These are phyloP conservation scores for Trametes punicea DNA, from an alignment of 768 basidiomycete species.

Conservation along the genomic window DNA sequence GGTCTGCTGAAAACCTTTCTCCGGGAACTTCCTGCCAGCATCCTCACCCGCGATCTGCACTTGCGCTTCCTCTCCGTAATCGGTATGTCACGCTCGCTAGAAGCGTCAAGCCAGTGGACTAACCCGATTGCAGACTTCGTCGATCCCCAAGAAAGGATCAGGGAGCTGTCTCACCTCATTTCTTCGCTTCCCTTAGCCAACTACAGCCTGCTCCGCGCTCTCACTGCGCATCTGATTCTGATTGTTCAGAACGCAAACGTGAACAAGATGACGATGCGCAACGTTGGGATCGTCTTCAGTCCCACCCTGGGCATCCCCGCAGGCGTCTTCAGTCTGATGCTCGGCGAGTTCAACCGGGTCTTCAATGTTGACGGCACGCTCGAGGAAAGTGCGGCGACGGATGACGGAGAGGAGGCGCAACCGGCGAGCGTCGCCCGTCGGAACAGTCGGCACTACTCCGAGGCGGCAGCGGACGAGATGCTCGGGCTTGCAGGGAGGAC, in stretches of 20 bases:
- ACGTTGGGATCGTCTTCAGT: slow-evolving; percentile 98
- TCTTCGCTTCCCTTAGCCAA: slow-evolving; percentile 86
- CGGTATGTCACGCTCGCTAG: slow-evolving; percentile 49
- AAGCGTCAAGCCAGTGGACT: slow-evolving; percentile 7
- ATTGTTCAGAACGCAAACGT: slow-evolving; percentile 86
- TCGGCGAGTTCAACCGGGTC: slow-evolving; percentile 89
- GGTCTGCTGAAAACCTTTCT: slow-evolving; percentile 92
- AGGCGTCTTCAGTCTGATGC: slow-evolving; percentile 91
- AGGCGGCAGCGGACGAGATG: slow-evolving; percentile 77
- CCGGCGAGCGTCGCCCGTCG: slow-evolving; percentile 50
- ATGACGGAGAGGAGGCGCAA: slow-evolving; percentile 18
- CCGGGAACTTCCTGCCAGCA: slow-evolving; percentile 89
- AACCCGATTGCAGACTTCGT: slow-evolving; percentile 64
- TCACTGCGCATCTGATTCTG: slow-evolving; percentile 92
- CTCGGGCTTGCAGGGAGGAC: slow-evolving; percentile 74
- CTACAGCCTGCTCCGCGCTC: slow-evolving; percentile 89
- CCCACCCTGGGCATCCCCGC: slow-evolving; percentile 98
- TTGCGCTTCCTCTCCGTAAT: slow-evolving; percentile 89
- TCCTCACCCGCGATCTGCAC: slow-evolving; percentile 90
- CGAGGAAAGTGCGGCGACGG: slow-evolving; percentile 21
- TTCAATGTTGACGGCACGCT: slow-evolving; percentile 73
- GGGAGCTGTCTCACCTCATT: slow-evolving; percentile 82
- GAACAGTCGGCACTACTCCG: slow-evolving; percentile 82
- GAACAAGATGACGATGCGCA: slow-evolving; percentile 99
- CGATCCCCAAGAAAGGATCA: slow-evolving; percentile 83